Conservation (phyloP, 345 rosid species). For the Excoecaria agallocha region DNA sequence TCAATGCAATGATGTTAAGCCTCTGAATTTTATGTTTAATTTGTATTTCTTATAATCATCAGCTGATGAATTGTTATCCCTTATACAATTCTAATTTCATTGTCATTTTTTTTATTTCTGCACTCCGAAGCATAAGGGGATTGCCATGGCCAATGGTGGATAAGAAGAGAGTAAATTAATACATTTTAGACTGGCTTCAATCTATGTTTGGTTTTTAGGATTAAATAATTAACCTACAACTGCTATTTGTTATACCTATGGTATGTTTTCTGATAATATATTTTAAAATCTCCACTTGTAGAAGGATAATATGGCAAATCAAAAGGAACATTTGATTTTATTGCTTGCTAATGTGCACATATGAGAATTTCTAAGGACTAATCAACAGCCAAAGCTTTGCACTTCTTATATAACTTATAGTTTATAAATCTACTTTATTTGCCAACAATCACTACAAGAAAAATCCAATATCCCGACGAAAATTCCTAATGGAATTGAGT, state of each 20-base stretch:
- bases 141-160: constrained; percentile 91
- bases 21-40: no score
- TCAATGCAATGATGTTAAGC: neutral
- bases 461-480: no score
- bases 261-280: neutral
- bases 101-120: constrained; percentile 42
- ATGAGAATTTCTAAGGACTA: constrained; percentile 49
- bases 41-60: no score
- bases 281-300: constrained; percentile 17
- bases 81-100: neutral
- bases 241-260: neutral
- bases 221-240: constrained; percentile 1
- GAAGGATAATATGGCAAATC: constrained; percentile 59
- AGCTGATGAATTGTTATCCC: no score
- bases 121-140: constrained; percentile 93
- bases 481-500: no score
- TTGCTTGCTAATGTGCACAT: no score
- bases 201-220: constrained; percentile 62
- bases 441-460: no score
- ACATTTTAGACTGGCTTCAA: no score
- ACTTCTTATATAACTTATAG: constrained; percentile 10
- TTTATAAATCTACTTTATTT: neutral
- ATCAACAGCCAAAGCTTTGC: constrained; percentile 50
- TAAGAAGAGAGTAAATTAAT: constrained; percentile 54
- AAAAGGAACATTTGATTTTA: constrained; percentile 67